phyloP scores from a whole-genome alignment of 2,329 filamentous ascomycete species.

The Zymoseptoria pseudotritici region DNA sequence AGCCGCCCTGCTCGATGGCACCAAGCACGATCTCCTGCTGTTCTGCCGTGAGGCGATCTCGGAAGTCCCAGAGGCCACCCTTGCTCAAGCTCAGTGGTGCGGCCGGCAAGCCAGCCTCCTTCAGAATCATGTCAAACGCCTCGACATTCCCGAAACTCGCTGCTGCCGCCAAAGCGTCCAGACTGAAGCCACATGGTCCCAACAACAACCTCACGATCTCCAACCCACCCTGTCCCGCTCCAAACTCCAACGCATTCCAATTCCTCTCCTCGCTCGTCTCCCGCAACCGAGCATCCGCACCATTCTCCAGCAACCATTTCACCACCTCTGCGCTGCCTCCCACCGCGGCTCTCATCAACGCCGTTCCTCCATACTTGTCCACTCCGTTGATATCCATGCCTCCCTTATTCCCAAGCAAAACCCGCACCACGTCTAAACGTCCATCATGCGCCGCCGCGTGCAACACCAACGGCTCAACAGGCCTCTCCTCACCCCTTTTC shows the following conservation, averaged over 20 bases:
- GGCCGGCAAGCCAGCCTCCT: slow-evolving; percentile 2
- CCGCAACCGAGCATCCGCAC: slow-evolving; percentile 2
- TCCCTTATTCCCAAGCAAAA: not conserved
- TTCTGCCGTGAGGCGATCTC: not conserved
- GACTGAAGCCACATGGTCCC: slow-evolving; percentile 4
- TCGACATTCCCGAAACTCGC: slow-evolving; percentile 5
- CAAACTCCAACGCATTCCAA: slow-evolving; percentile 6
- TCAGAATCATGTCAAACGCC: slow-evolving; percentile 3
- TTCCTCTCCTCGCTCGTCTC: slow-evolving; percentile 3
- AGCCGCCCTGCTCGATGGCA: slow-evolving; percentile 1
- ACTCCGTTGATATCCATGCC: slow-evolving; percentile 7
- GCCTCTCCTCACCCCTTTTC: too few species aligned
- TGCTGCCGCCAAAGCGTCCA: slow-evolving; percentile 5
- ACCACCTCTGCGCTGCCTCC: slow-evolving; percentile 6
- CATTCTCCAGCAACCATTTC: slow-evolving; percentile 5
- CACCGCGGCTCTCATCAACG: slow-evolving; percentile 11
- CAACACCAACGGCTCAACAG: not conserved
- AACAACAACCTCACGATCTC: slow-evolving; percentile 4
- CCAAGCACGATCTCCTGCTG: slow-evolving; percentile 4
- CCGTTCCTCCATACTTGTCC: slow-evolving; percentile 9
- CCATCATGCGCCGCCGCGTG: slow-evolving; percentile 2
- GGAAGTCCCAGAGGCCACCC: too few species aligned
- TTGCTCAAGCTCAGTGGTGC: not conserved
- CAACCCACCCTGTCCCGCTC: slow-evolving; percentile 1
- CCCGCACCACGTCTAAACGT: slow-evolving; percentile 1